Evolutionary conservation across 2,329 filamentous ascomycete genomes (phyloP), one percentile per base, ranked within the genome.

Genomic region (Trichoderma sp.): DNA sequence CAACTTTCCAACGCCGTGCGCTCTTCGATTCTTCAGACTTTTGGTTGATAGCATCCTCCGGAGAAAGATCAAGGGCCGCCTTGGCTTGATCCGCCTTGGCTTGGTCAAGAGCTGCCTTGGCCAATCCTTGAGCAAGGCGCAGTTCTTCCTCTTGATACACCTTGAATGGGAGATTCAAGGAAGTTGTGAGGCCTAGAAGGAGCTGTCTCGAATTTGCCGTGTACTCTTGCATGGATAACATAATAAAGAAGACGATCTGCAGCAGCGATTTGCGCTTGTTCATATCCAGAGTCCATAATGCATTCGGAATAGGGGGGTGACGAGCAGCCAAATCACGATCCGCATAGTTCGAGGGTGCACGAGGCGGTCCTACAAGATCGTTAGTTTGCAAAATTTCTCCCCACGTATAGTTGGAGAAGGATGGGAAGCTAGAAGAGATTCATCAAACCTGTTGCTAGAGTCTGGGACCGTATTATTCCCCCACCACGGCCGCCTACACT

Each of bases 151-250:
- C 86, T 43, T 90, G 87, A 12, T 96, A 84, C 4, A 90, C 82
- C 39, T 86, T 86, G 28, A 91, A 81, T 0, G 91, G 87, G 30
- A 97, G 82, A n/a, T 89, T 86, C 11, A 97, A 83, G 7, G 92
- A 93, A 2, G 90, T 91, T 2, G 92, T 86, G 53, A 95, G 80
- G 74, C 92, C 86, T 18, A 94, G 83, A 67, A 97, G 85, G 24
- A 96, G 83, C 3, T 93, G 85, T 14, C 93, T 88, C 3, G 93
- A 92, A 76, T 93, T 90, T 5, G 92, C 89, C 56, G 86, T 89
- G 80, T 96, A 97, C 74, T 92, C 89, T 77, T 96, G 91, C 15
- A 97, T 83, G 3, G 92, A 94, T 3, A 97, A 82, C 6, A 95
- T 77, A 30, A 96, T 84, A 3, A 97, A 83, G 1, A 97, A 83